Evolutionary conservation across 2,329 filamentous ascomycete species (phyloP).

Genomic region (Xylaria hypoxylon): DNA sequence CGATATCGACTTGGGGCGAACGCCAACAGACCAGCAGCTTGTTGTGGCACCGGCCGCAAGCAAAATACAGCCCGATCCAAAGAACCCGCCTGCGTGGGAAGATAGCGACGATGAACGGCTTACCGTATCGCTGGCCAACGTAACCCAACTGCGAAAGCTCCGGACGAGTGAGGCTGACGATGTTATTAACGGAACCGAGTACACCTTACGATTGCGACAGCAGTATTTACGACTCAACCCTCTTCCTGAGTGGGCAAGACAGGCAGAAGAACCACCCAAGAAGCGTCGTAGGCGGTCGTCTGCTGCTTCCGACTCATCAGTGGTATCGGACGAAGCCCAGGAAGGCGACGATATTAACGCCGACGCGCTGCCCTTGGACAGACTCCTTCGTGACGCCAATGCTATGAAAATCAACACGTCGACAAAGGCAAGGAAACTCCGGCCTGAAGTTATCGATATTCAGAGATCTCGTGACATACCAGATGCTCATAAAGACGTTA

Average conservation of each 20-base stretch:
- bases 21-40: conserved; percentile 52
- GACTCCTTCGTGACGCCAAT: conserved; percentile 80
- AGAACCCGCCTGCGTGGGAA: conserved; percentile 78
- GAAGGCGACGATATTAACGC: conserved; percentile 65
- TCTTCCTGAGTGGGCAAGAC: conserved; percentile 69
- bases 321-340: conserved; percentile 44
- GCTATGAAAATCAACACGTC: conserved; percentile 69
- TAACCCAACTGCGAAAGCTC: conserved; percentile 83
- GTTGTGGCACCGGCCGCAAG: conserved; percentile 42
- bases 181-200: conserved; percentile 86
- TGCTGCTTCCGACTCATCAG: conserved; percentile 55
- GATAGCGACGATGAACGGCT: conserved; percentile 96
- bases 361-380: conserved; percentile 81
- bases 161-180: conserved; percentile 85
- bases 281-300: conserved; percentile 66
- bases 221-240: conserved; percentile 76
- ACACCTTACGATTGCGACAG: conserved; percentile 80
- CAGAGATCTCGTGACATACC: conserved; percentile 89
- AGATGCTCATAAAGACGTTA: conserved; percentile 81
- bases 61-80: conserved; percentile 35
- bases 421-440: conserved; percentile 75
- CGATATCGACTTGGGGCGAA: conserved; percentile 77
- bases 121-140: conserved; percentile 81
- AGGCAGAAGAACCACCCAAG: conserved; percentile 61
- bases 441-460: conserved; percentile 90